Evolutionary conservation across 2,329 filamentous ascomycete species (phyloP), one percentile per base, ranked within the genome.

Genomic region (Monosporascus sp.): DNA sequence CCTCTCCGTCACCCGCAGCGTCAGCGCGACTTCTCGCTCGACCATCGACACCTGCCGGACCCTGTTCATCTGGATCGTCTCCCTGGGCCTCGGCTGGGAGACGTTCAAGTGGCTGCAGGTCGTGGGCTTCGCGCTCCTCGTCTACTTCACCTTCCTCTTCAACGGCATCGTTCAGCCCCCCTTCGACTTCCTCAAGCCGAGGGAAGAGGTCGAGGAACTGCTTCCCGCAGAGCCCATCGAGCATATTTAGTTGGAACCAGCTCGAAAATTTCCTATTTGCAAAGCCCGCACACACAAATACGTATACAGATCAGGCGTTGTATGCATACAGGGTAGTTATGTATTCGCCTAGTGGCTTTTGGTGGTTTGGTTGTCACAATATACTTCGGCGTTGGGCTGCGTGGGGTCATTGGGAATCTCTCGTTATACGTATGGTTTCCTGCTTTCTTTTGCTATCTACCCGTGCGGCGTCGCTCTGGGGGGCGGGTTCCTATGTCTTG

Each of bases 41-140:
- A 97, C 93, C 34, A 97, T 99, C 64, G 94, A 99, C 71, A 99
- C 94, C 1, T 97, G 92, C 78, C 86, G 93, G 41, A 99, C 94
- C 0, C 82, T 99, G 1, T 97, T 99, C 75, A 97, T 99, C 73
- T 99, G 94, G 94, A 81, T 99, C 27, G 90, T 96, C 16, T 96
- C 91, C 19, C 82, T 99, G 5, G 90, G 88, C 4, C 82, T 99
- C 2, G 92, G 92, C 56, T 99, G 94, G 94, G 94, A 99, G 75
- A 86, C 84, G 0, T 97, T 99, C 82, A 97, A 97, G 74, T 95
- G 90, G 88, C 82, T 99, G 7, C 94, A 99, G 73, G 90, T 99
- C 16, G 70, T 84, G 3, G 94, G 94, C 1, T 99, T 99, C 63
- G 88, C 76, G 2, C 75, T 97, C 60, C 81, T 99, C 37, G 94